Evolutionary conservation across 352 stramenopile genomes (phyloP), one percentile per base, ranked within the genome.

Genomic region (Phytophthora pinifolia): DNA sequence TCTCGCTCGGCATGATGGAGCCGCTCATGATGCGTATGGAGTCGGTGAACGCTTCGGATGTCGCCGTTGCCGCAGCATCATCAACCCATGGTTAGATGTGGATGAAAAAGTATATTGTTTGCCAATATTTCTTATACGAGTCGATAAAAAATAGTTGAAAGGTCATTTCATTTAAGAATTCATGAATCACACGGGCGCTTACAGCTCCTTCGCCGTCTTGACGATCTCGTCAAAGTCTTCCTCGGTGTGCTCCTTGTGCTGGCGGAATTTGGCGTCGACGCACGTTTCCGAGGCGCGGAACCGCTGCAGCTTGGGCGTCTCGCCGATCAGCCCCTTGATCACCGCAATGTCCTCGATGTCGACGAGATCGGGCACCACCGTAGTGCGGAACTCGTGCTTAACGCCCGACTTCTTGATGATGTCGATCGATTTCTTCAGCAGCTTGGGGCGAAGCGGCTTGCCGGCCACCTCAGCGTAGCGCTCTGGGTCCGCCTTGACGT

Each of bases 1-100:
- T 89, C 62, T 80, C 76, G 1, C 70, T 86, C 1, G 49, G 75
- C 14, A 67, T 79, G 54, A 66, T 72, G 66, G 38, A 68, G 13
- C 61, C 65, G 46, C 48, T 74, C 25, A 53, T 59, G 32, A 68
- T 74, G 47, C 50, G 50, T 9, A 36, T 65, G 4, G 45, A 65
- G 31, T 4, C 57, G n/a, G 44, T 49, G n/a, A 33, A 49, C 20
- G n/a, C 30, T 27, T 65, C 20, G 39, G 10, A 32, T 30, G 14
- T 32, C 17, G 27, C 3, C 4, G n/a, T 20, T 9, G 9, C n/a
- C 25, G 15, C 7, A 45, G 43, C 29, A 29, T 34, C 22, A 38
- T 22, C 20, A 22, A 22, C 20, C 34, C 34, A 15, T 41, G 14
- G n/a, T 17, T 9, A 61, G 14, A 38, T 45, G 32, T 32, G 15